A percentile compares a stretch with the other conserved stretches of the same genome.
phyloP scores from a whole-genome alignment of 2,329 filamentous ascomycete species.

The Fusarium vanettenii region DNA sequence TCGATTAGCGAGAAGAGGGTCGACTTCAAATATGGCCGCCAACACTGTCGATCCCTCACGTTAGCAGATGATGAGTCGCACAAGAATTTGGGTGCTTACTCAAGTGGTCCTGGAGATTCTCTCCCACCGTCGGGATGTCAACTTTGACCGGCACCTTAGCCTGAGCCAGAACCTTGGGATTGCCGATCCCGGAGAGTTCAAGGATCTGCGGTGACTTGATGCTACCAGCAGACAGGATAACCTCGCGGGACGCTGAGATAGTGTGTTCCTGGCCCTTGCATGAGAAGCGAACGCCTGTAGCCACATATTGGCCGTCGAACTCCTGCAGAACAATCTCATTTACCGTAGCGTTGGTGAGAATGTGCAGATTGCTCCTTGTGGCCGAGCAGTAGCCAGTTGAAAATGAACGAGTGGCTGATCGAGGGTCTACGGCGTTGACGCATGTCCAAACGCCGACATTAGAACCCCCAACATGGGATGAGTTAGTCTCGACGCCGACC shows the following conservation, averaged over 20 bases:
- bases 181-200: conserved; percentile 72
- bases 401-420: conserved; percentile 60
- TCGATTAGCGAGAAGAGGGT: conserved; percentile 52
- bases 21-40: conserved; percentile 58
- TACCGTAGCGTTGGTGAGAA: conserved; percentile 47
- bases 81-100: conserved; percentile 36
- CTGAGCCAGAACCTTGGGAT: conserved; percentile 48
- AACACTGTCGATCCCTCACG: conserved; percentile 48
- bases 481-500: conserved; percentile 54
- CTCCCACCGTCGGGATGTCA: conserved; percentile 58
- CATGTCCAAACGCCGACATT: conserved; percentile 63
- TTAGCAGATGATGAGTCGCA: conserved; percentile 9
- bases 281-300: conserved; percentile 50
- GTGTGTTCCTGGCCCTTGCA: conserved; percentile 51
- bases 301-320: conserved; percentile 22
- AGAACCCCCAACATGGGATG: conserved; percentile 61
- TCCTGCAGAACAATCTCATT: conserved; percentile 41
- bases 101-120: conserved; percentile 61
- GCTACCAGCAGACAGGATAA: conserved; percentile 69
- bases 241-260: conserved; percentile 59
- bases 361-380: conserved; percentile 55
- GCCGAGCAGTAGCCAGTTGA: conserved; percentile 58
- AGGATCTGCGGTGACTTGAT: conserved; percentile 67
- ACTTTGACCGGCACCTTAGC: conserved; percentile 54
- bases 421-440: conserved; percentile 60